Base-by-base conservation (phyloP, 2,329 filamentous ascomycete species). In the Calonectria pseudoturangicola region DNA sequence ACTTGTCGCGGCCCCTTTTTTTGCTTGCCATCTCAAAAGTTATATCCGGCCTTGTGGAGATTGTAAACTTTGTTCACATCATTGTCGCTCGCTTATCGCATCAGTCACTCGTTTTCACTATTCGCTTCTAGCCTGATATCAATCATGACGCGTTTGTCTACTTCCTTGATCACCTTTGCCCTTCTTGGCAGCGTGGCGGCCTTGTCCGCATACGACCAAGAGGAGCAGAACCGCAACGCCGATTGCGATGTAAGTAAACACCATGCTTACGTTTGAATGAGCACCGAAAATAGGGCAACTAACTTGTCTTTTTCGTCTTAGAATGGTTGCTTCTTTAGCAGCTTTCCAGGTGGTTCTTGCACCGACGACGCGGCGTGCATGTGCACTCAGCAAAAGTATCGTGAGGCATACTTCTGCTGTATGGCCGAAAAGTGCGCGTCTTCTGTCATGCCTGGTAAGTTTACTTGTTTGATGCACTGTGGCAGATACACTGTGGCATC, bases 351-450 rank as follows among this genome's bases (percentile, higher is more conserved):
- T 25, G 60, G 60, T 25, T 64, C 60, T 9, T 64, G 60, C 43
- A 64, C 60, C 33, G 58, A 72, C 27, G 70, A 72, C 18, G 66
- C 66, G 1, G 70, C 70, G 18, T 72, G 70, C 43, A 72, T 72
- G 70, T 72, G 70, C 66, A 72, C 70, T 1, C 70, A 66, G 43
- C 60, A 72, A 36, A 70, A 72, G 60, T 72, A 72, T 33, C 70
- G 70, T 27, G 70, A 72, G 51, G 27, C 18, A 62, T 72, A 72
- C 66, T 72, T 72, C 41, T 72, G 70, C 5, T 72, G 70, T 13
- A 72, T 72, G 70, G 70, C 70, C 18, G 70, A 72, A 45, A 72
- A 72, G 16, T 72, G 70, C 30, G 70, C 60, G 18, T 1, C 65
- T 28, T 69, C 58, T 21, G 60, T 64, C 18, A 16, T 64, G 28